Conservation (phyloP, 345 rosid genomes). For the Rhodamnia rubescens region DNA sequence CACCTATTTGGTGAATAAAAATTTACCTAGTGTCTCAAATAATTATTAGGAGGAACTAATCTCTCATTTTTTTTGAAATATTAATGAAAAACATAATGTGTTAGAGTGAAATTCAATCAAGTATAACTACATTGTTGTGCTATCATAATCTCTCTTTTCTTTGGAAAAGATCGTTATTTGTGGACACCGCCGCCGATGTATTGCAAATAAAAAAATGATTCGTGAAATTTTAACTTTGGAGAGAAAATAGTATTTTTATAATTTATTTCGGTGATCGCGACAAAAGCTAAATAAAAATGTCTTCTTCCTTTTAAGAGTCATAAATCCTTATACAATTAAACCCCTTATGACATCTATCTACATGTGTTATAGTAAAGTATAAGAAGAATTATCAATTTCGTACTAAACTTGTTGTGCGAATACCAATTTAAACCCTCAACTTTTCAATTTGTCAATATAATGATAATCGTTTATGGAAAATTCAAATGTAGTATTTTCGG, state of each 20-base stretch:
- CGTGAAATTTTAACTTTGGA: background rate
- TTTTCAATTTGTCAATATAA: too few species aligned
- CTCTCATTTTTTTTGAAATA: too few species aligned
- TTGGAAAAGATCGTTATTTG: background rate
- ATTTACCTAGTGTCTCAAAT: too few species aligned
- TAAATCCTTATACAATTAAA: background rate
- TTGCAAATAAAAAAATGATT: background rate
- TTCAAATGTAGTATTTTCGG: too few species aligned
- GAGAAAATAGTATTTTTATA: background rate
- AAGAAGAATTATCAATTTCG: too few species aligned
- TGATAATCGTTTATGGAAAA: too few species aligned
- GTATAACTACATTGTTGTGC: background rate
- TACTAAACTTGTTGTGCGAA: too few species aligned
- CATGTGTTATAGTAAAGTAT: background rate
- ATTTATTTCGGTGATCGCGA: fast-evolving
- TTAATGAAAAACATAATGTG: too few species aligned
- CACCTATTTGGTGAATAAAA: too few species aligned
- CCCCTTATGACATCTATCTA: background rate
- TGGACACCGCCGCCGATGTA: background rate
- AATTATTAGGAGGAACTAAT: too few species aligned
- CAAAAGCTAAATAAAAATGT: background rate
- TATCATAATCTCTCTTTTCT: fast-evolving
- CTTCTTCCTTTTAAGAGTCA: background rate
- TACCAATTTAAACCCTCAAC: too few species aligned
- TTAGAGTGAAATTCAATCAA: too few species aligned